These are phyloP conservation scores for Trichophyton rubrum DNA, from an alignment of 2,329 filamentous ascomycete genomes.

Conservation along the genomic window DNA sequence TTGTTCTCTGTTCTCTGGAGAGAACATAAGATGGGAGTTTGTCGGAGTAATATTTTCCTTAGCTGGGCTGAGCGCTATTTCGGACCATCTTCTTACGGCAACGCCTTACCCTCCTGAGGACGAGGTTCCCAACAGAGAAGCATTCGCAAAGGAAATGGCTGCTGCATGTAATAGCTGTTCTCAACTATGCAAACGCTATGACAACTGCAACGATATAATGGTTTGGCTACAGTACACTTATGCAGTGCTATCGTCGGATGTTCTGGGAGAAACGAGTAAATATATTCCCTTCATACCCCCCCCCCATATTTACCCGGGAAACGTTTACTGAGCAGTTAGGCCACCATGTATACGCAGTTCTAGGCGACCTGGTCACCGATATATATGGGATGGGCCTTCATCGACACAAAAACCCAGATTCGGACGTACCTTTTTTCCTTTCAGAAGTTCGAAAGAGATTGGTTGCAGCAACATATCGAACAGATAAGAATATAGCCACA, in stretches of 20 bases:
- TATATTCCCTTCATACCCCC: neutral
- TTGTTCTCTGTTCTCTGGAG: slow-evolving; percentile 22
- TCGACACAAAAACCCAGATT: slow-evolving; percentile 7
- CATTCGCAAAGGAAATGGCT: slow-evolving; percentile 14
- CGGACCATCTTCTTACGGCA: neutral
- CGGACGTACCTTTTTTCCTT: slow-evolving; percentile 19
- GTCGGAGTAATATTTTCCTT: slow-evolving; percentile 17
- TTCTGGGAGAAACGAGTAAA: slow-evolving; percentile 13
- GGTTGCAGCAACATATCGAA: slow-evolving; percentile 18
- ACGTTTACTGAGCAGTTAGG: slow-evolving; percentile 10
- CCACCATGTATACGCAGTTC: slow-evolving; percentile 12
- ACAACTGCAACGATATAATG: slow-evolving; percentile 12
- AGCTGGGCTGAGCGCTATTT: slow-evolving; percentile 11
- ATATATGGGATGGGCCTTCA: slow-evolving; percentile 13
- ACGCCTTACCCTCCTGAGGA: slow-evolving; percentile 7
- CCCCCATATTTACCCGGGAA: neutral
- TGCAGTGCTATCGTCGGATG: slow-evolving; percentile 12
- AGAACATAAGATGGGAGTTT: slow-evolving; percentile 17
- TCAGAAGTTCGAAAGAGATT: slow-evolving; percentile 17
- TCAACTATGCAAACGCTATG: slow-evolving; percentile 12
- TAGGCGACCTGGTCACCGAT: slow-evolving; percentile 15
- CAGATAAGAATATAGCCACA: slow-evolving; percentile 22
- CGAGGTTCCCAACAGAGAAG: slow-evolving; percentile 6
- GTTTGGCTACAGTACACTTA: slow-evolving; percentile 15
- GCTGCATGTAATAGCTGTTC: slow-evolving; percentile 15